A percentile compares a stretch with the other conserved stretches of the same genome.
Evolutionary conservation across 495 filamentous ascomycete genomes (phyloP).

Genomic region (Neurospora sp.): DNA sequence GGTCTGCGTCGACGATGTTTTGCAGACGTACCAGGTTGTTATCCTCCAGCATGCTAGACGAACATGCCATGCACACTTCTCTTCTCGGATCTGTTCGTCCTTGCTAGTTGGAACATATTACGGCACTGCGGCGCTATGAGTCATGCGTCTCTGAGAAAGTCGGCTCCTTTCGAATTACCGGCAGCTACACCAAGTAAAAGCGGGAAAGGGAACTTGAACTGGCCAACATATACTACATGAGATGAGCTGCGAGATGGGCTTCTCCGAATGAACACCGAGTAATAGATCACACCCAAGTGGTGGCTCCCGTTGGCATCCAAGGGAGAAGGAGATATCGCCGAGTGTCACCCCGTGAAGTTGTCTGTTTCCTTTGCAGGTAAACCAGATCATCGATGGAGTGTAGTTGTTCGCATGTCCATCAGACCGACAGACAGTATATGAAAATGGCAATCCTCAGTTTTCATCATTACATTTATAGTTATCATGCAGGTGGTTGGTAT

Average conservation of each 20-base stretch:
- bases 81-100: neutral
- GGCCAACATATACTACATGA: neutral
- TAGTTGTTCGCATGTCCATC: neutral
- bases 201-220: neutral
- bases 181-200: neutral
- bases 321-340: neutral
- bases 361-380: neutral
- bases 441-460: neutral
- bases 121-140: neutral
- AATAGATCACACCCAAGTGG: neutral
- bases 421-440: neutral
- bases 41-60: too few species aligned
- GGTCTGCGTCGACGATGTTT: neutral
- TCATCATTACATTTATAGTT: neutral
- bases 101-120: neutral
- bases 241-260: neutral
- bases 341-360: neutral
- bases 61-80: neutral
- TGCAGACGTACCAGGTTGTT: neutral
- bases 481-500: neutral
- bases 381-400: neutral
- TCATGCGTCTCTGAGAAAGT: neutral
- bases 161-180: neutral
- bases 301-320: neutral
- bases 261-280: neutral